Base-by-base conservation (phyloP, 768 basidiomycete species). In the Leccinum obscurum region DNA sequence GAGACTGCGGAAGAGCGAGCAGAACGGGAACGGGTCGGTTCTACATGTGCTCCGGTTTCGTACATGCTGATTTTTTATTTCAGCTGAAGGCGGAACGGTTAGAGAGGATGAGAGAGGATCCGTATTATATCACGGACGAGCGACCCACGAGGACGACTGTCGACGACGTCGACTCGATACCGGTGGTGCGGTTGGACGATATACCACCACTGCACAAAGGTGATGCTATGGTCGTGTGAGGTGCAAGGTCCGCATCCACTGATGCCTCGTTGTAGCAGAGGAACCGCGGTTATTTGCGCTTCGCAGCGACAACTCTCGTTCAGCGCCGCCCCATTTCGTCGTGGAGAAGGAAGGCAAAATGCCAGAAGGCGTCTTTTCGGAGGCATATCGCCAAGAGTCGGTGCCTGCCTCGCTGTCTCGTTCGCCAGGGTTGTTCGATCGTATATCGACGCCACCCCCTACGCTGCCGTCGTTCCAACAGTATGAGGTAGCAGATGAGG, bases 121-220 rank as follows among this genome's bases (percentile, higher is more conserved):
- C 95, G 4, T 97, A 94, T 76, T 95, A 97, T 73, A 87, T 97
- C 63, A 80, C 87, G 41, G 89, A 92, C 64, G 83, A 85, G 48
- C 76, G 72, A 56, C 77, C 83, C 1, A 69, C 79, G 63, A 77
- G 74, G 56, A 56, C 57, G 28, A 44, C 30, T 3, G 62, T 74
- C 8, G 82, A 85, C 13, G 93, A 97, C 68, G 64, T 97, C n/a
- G 94, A 97, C 66, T 84, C 88, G 9, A 98, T 98, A 74, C 95
- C 96, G 1, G 85, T 99, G 24, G 92, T 98, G 32, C 84, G 79
- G 61, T 75, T 98, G 51, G 92, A 96, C 46, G 86, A 82, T 59
- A 81, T 91, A 73, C 87, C 84, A 2, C 76, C 74, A 1, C 56
- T 76, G 17, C 64, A 67, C 50, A 75, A 74, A 75, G 73, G 76